Percentiles rank a stretch among this genome's conserved stretches.
Evolutionary conservation across 768 basidiomycete species (phyloP).

Genomic region (Lactarius hatsudake): DNA sequence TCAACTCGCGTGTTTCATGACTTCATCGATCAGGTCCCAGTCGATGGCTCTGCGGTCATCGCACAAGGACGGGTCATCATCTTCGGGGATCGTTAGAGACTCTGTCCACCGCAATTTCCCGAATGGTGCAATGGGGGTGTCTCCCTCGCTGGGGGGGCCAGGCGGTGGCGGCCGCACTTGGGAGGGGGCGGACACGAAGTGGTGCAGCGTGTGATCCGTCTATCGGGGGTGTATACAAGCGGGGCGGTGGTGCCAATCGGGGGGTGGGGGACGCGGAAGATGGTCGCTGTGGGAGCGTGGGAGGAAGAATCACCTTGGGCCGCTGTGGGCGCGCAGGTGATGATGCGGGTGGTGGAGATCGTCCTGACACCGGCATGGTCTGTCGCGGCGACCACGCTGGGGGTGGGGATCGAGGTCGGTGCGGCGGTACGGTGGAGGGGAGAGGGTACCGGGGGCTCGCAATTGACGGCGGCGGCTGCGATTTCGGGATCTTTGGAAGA

Average conservation of each 20-base stretch:
- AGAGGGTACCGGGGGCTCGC: not conserved
- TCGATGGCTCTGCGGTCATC: constrained; percentile 25
- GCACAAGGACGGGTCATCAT: constrained; percentile 2
- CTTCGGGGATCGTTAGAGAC: not conserved
- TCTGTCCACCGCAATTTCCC: constrained; percentile 14
- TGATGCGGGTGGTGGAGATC: not conserved
- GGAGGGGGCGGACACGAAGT: constrained; percentile 17
- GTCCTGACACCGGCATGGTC: not conserved
- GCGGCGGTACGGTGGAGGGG: not conserved
- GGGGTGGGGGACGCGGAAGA: not conserved
- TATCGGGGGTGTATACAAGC: not conserved
- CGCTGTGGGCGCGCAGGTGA: constrained; percentile 4
- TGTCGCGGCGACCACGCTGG: constrained; percentile 23
- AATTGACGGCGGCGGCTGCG: not conserved
- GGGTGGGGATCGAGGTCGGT: constrained; percentile 15
- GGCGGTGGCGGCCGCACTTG: constrained; percentile 16
- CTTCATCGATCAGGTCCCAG: constrained; percentile 28
- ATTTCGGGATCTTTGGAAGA: constrained; percentile 20
- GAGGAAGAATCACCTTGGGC: constrained; percentile 3
- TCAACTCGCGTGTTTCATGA: constrained; percentile 21
- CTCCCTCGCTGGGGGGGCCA: constrained; percentile 24
- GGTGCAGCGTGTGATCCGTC: not conserved
- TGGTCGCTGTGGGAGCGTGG: not conserved
- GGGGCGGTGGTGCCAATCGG: not conserved
- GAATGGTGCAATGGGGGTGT: constrained; percentile 18